A percentile compares a stretch with the other conserved stretches of the same genome.
Conservation (phyloP, 768 basidiomycete species). For the Lentinus tigrinus region DNA sequence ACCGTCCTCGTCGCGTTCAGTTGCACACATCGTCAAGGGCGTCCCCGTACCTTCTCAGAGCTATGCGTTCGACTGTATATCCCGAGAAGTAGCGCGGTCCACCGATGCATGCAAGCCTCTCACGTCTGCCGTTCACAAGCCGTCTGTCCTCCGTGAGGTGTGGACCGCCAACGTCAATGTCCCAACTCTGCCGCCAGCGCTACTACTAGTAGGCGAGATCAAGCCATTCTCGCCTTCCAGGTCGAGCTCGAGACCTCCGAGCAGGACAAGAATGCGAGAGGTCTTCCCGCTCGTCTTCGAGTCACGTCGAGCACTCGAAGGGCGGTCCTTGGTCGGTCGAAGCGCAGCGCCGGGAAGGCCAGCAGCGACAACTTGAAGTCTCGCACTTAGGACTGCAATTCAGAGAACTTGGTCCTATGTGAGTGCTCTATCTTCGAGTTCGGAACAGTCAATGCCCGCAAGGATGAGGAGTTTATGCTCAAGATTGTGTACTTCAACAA, state of each 20-base stretch:
- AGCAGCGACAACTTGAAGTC: too few relatives aligned
- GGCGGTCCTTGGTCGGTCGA: slow-evolving; percentile 61
- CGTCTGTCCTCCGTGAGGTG: slow-evolving; percentile 42
- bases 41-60: slow-evolving; percentile 67
- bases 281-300: slow-evolving; percentile 42
- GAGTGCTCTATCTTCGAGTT: slow-evolving; percentile 38
- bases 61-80: slow-evolving; percentile 45
- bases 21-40: slow-evolving; percentile 70
- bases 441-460: too few relatives aligned
- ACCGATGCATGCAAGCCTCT: slow-evolving; percentile 19
- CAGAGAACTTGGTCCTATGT: slow-evolving; percentile 54
- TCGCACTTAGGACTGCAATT: slow-evolving; percentile 38
- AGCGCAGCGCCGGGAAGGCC: slow-evolving; percentile 54
- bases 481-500: too few relatives aligned
- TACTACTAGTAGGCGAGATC: slow-evolving; percentile 35
- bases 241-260: slow-evolving; percentile 39
- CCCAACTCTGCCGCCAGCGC: slow-evolving; percentile 34
- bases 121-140: slow-evolving; percentile 19
- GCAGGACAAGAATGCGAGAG: slow-evolving; percentile 30
- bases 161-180: slow-evolving; percentile 29
- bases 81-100: slow-evolving; percentile 38
- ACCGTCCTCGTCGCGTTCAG: slow-evolving; percentile 58
- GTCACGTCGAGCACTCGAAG: slow-evolving; percentile 57
- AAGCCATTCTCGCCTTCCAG: slow-evolving; percentile 45
- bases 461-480: too few relatives aligned